A percentile compares a stretch with the other conserved stretches of the same genome.
Conservation (phyloP, 2,329 filamentous ascomycete species). For the Zymoseptoria tritici region DNA sequence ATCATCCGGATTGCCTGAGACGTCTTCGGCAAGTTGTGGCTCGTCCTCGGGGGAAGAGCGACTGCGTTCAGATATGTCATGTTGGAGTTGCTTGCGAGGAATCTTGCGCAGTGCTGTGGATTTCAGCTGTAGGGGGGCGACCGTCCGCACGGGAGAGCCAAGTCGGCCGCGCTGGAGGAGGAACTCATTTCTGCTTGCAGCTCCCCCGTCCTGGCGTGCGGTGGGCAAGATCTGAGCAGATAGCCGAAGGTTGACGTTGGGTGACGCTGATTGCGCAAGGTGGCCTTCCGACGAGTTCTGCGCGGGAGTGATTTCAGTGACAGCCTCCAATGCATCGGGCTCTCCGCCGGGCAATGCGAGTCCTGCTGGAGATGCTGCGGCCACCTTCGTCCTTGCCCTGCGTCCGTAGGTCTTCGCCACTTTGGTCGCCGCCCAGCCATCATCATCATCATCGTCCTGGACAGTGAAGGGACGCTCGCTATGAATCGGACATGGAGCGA, state of each 20-base stretch:
- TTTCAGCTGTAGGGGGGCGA: not conserved
- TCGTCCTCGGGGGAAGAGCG: not conserved
- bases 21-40: not conserved
- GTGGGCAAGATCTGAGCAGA: not conserved
- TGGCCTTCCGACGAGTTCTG: not conserved
- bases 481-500: not conserved
- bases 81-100: not conserved
- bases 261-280: not conserved
- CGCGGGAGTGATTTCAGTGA: not conserved
- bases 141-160: not conserved
- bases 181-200: not conserved
- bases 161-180: not conserved
- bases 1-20: not conserved
- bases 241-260: not conserved
- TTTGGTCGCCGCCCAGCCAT: constrained; percentile 17
- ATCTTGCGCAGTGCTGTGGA: not conserved
- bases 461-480: not conserved
- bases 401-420: constrained; percentile 17
- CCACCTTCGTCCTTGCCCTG: constrained; percentile 8
- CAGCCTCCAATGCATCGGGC: not conserved
- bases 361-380: not conserved
- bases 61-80: not conserved
- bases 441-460: constrained; percentile 9
- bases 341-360: not conserved
- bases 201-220: not conserved